Percentiles rank a stretch among this genome's conserved stretches.
phyloP scores from a whole-genome alignment of 768 basidiomycete genomes.

The Ramaria sp. region DNA sequence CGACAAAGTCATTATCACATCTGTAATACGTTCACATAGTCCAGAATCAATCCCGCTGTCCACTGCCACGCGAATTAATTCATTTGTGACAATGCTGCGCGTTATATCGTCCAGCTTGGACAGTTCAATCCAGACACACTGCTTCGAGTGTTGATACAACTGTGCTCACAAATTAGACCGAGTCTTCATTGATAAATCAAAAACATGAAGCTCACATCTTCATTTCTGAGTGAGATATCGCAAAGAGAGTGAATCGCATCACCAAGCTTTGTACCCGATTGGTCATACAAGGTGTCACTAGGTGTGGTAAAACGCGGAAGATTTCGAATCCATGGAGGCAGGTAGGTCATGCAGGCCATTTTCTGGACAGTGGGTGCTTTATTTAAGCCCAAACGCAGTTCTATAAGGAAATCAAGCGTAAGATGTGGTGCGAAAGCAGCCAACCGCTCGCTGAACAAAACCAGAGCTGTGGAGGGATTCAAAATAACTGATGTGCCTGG shows the following conservation, averaged over 20 bases:
- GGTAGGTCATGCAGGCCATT: conserved; percentile 66
- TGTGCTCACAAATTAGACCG: conserved; percentile 17
- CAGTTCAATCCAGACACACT: conserved; percentile 67
- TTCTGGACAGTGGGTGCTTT: conserved; percentile 36
- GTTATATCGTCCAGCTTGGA: conserved; percentile 41
- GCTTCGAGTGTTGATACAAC: conserved; percentile 59
- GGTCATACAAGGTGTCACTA: conserved; percentile 49
- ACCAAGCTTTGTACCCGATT: conserved; percentile 56
- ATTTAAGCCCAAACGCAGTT: conserved; percentile 51
- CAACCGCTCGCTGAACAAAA: conserved; percentile 58
- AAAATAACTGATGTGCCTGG: not conserved
- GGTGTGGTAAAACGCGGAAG: conserved; percentile 62
- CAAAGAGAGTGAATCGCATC: conserved; percentile 67
- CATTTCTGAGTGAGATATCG: conserved; percentile 59
- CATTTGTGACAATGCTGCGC: conserved; percentile 65
- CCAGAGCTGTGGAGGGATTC: conserved; percentile 43
- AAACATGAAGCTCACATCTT: conserved; percentile 36
- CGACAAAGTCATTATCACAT: conserved; percentile 62
- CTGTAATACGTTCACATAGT: conserved; percentile 64
- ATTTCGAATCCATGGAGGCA: conserved; percentile 85
- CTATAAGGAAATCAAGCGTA: conserved; percentile 79
- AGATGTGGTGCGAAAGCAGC: conserved; percentile 69
- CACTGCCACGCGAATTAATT: conserved; percentile 70
- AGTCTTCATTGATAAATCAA: not conserved
- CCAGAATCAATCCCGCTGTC: conserved; percentile 71